Base-by-base conservation (phyloP, 768 basidiomycete species). In the Tricholoma matsutake region DNA sequence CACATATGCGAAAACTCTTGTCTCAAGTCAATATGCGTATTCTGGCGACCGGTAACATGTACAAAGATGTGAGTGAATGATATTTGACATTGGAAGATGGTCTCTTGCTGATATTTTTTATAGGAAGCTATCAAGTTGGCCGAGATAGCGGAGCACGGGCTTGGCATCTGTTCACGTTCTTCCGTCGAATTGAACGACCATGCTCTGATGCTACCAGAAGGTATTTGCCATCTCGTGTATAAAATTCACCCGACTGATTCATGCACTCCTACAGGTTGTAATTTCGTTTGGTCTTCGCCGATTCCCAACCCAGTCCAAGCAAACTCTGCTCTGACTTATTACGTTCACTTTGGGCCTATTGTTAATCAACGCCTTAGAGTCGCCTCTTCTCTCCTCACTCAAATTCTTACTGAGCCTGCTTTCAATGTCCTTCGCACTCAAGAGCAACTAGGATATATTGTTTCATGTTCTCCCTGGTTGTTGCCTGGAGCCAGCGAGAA, bases 401-500 rank as follows among this genome's bases (percentile, higher is more conserved):
- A 96, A 66, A 90, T 98, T 59, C 80, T 96, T 37, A 79, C 83
- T n/a, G 97, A 99, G 67, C 96, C 96, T 1, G 84, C 91, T 9
- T 99, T 98, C 75, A 88, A 96, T 70, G 78, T 87, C 22, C 83
- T 99, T 31, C 88, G 97, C 29, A 98, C 96, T 3, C 88, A 93
- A 70, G 94, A 98, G 70, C 97, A 99, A 73, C 81, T 99, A 1
- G 97, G 97, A 5, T 99, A 99, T 72, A 81, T 97, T 45, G 96
- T 97, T 35, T 83, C 80, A 8, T 87, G 84, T 64, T 78, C 79
- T 1, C 69, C 75, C 31, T 86, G 83, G 83, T 70, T 78, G 9
- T 72, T 89, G 45, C 70, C 81, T 43, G 89, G 91, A n/a, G 78
- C 83, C 2, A 86, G 84, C 47, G 84, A 89, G 62, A 81, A 84